Percentiles rank a stretch among this genome's conserved stretches.
Conservation (phyloP, 768 basidiomycete species). For the Psilocybe cyanescens region DNA sequence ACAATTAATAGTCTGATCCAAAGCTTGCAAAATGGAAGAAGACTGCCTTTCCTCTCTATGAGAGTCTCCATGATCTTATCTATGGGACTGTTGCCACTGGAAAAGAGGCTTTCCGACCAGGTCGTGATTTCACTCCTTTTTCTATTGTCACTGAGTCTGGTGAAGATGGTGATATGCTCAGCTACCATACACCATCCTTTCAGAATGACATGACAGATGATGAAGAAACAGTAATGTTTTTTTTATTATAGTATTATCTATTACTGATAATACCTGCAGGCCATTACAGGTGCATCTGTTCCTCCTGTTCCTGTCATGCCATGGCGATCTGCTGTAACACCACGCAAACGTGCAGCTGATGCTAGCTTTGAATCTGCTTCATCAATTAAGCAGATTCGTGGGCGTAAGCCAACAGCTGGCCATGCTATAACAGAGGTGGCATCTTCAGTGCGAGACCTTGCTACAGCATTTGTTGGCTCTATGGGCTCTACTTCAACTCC, state of each 20-base stretch:
- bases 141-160: not conserved
- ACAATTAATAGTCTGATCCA: conserved; percentile 14
- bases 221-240: too few species aligned
- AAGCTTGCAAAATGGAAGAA: conserved; percentile 25
- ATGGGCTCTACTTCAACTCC: conserved; percentile 11
- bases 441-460: conserved; percentile 21
- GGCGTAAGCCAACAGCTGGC: conserved; percentile 9
- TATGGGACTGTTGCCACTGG: conserved; percentile 16
- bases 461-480: conserved; percentile 14
- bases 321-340: too few species aligned
- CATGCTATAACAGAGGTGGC: conserved; percentile 17
- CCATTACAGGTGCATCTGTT: too few species aligned
- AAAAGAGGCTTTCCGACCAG: conserved; percentile 7
- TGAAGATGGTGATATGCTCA: not conserved
- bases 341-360: not conserved
- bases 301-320: too few species aligned
- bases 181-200: not conserved
- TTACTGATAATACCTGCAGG: too few species aligned
- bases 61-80: conserved; percentile 13
- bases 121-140: conserved; percentile 7
- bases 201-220: too few species aligned
- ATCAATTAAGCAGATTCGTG: not conserved
- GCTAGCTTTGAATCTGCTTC: too few species aligned
- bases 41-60: conserved; percentile 25
- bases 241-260: too few species aligned